phyloP scores from a whole-genome alignment of 1,139 yeast species.

The Petasospora rhodanensis region DNA sequence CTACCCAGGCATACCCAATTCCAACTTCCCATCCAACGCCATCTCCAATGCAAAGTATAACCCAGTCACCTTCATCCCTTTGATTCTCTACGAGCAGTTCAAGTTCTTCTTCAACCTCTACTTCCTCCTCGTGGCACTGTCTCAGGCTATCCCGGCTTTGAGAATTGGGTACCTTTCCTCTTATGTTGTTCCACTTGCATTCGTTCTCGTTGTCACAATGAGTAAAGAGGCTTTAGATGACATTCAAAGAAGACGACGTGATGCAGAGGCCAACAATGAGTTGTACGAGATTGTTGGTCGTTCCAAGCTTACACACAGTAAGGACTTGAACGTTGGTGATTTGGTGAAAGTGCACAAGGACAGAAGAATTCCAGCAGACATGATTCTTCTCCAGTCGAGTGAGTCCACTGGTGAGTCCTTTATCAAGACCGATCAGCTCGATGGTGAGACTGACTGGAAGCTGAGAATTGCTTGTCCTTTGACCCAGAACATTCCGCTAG shows the following conservation, averaged over 20 bases:
- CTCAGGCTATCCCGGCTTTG: slow-evolving; percentile 87
- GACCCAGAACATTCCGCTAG: slow-evolving; percentile 56
- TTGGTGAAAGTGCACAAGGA: slow-evolving; percentile 78
- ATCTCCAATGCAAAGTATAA: slow-evolving; percentile 94
- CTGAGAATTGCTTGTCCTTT: slow-evolving; percentile 68
- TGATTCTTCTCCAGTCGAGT: slow-evolving; percentile 77
- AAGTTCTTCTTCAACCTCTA: slow-evolving; percentile 93
- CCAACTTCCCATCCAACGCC: slow-evolving; percentile 65
- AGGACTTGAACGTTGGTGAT: slow-evolving; percentile 80
- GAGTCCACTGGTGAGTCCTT: slow-evolving; percentile 86
- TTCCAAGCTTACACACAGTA: slow-evolving; percentile 49
- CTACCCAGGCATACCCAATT: slow-evolving; percentile 36
- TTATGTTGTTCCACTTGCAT: slow-evolving; percentile 88
- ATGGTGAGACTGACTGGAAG: slow-evolving; percentile 99
- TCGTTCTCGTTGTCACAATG: slow-evolving; percentile 91
- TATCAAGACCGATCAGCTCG: slow-evolving; percentile 94
- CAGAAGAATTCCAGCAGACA: slow-evolving; percentile 87
- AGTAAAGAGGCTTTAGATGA: slow-evolving; percentile 95
- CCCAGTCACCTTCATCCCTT: slow-evolving; percentile 82
- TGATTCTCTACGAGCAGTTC: slow-evolving; percentile 90
- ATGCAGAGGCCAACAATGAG: slow-evolving; percentile 83
- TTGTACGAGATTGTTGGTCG: slow-evolving; percentile 64
- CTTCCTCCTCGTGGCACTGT: slow-evolving; percentile 86
- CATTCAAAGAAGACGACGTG: slow-evolving; percentile 83
- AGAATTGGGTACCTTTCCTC: slow-evolving; percentile 92